A percentile compares a stretch with the other conserved stretches of the same genome.
phyloP scores from a whole-genome alignment of 768 basidiomycete genomes.

The Amyloporia xantha region DNA sequence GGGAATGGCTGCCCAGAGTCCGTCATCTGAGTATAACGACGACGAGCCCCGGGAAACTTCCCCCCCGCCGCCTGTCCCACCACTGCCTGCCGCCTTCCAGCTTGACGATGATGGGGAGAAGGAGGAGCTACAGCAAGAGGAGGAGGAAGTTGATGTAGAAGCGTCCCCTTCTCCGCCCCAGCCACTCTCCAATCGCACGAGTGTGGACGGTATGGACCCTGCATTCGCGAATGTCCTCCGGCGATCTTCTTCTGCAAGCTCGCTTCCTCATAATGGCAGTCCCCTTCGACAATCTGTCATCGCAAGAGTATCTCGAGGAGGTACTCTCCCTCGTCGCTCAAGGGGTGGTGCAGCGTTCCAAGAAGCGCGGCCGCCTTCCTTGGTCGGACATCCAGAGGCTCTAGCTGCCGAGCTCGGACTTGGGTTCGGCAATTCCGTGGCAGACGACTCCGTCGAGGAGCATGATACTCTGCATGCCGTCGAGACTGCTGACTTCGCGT shows the following conservation, averaged over 20 bases:
- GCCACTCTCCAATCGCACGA: constrained; percentile 52
- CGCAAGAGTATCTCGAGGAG: constrained; percentile 41
- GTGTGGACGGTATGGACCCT: constrained; percentile 85
- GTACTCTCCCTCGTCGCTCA: constrained; percentile 43
- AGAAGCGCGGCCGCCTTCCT: constrained; percentile 61
- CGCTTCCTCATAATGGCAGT: constrained; percentile 42
- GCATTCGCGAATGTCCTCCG: constrained; percentile 74
- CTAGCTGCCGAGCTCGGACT: constrained; percentile 51
- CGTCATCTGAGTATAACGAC: constrained; percentile 43
- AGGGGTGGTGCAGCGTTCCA: constrained; percentile 67
- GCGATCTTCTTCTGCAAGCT: constrained; percentile 39
- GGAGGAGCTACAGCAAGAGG: constrained; percentile 36
- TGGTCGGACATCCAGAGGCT: constrained; percentile 68
- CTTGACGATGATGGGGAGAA: constrained; percentile 39
- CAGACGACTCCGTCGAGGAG: constrained; percentile 31
- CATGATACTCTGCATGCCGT: constrained; percentile 26
- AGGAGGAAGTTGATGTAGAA: constrained; percentile 22
- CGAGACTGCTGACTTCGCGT: constrained; percentile 55
- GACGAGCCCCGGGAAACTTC: constrained; percentile 21
- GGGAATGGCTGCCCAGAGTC: constrained; percentile 48
- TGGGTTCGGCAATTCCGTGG: constrained; percentile 34
- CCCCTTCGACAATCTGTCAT: constrained; percentile 58
- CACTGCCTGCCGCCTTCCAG: constrained; percentile 28
- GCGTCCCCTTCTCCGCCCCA: constrained; percentile 35
- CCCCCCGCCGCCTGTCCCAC: constrained; percentile 27